Base-by-base conservation (phyloP, 2,329 filamentous ascomycete species). In the Venturia carpophila region DNA sequence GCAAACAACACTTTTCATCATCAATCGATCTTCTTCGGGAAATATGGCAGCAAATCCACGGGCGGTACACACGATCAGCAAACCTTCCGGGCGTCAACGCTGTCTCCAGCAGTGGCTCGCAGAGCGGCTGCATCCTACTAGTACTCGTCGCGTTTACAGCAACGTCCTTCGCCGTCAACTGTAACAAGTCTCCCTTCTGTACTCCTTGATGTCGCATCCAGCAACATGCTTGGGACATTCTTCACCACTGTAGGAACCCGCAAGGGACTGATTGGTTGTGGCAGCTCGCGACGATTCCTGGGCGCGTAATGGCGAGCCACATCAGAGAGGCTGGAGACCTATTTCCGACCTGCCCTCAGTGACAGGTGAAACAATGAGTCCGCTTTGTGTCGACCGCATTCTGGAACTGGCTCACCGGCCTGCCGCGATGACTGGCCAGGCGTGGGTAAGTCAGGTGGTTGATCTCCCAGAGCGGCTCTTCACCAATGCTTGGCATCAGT, bases 261-360 rank as follows among this genome's bases (percentile, higher is more conserved):
- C 71, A 71, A 69, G 69, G 72, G 70, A 72, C 73, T 69, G 74
- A 76, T 72, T 77, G 75, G 75, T 70, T 73, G 70, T 69, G 68
- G 73, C 70, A 70, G 52, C 52, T 37, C 52, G 27, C 15, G 68
- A 69, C 71, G 70, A 68, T 68, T 68, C 70, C 68, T 70, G 69
- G 75, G 75, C 75, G 75, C 72, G 70, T 75, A 76, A 30, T 69
- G 68, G 71, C 71, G 71, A 72, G 70, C 71, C 61, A 72, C 68
- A 73, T 70, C 71, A 68, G 67, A 67, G 68, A 74, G 70, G 69
- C 70, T 70, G 71, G 71, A 69, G 68, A 73, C 73, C 73, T 73
- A 73, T 68, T 73, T 74, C 75, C 75, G 75, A 61, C 39, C 19
- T 58, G 15, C 43, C 27, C 39, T 61, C 37, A 61, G 42, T 39